Base-by-base conservation (phyloP, 441 rosid genomes). In the Sinapis alba region DNA sequence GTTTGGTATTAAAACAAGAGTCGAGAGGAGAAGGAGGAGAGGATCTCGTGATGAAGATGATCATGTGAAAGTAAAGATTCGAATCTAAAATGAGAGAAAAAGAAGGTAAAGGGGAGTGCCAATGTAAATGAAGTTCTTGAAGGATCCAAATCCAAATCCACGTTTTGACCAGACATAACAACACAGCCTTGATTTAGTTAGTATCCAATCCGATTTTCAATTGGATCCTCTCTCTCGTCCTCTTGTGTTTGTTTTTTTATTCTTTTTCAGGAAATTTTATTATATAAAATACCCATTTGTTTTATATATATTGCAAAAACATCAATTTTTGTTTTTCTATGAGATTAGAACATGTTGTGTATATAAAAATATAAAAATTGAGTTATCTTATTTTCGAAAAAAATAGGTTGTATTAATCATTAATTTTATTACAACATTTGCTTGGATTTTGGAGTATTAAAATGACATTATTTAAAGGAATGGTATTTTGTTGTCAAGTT, bases 141-240 rank as follows among this genome's bases (percentile, higher is more conserved):
- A 34, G 26, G 51, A 36, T 53, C 36, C 15, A 30, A 60, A 38
- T 38, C 45, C 13, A 38, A 34, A 38, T 38, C 19, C 47, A 9
- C 26, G 3, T 32, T 57, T 63, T 75, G 78, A 68, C 78, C 54
- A 67, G 13, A 67, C 61, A 68, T 11, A 41, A 41, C 38, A 32
- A 36, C n/a, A 51, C 16, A 65, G 15, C 30, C 80, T 76, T 56
- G 23, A 63, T 70, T 76, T 76, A 64, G 75, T 70, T 62, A 76
- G 45, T 19, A 76, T 63, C 75, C n/a, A 28, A 70, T 76, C 75
- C 75, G 54, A 63, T 45, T 6, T 70, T 63, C 50, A 28, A 56
- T 76, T 70, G 41, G 61, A 76, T 76, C 61, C 75, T 62, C 65
- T 63, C 38, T 28, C 69, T 69, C n/a, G 36, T 16, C 20, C 5